Conservation (phyloP, 176 grass and related monocot species). For the Aegilops longissima region DNA sequence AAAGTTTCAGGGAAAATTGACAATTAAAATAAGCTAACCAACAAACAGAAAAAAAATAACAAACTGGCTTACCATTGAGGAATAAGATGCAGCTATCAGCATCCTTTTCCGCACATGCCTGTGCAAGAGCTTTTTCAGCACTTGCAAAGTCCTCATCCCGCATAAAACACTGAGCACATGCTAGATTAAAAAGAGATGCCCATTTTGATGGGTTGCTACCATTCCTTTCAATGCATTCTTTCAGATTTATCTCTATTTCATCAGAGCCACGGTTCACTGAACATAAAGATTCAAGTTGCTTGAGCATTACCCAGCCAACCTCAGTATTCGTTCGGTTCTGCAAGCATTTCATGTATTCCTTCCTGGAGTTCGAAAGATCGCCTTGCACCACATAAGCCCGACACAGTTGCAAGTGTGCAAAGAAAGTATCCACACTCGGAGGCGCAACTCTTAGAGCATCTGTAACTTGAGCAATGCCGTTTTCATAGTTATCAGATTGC, state of each 20-base stretch:
- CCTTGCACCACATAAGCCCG: slow-evolving; percentile 60
- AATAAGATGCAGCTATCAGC: slow-evolving; percentile 78
- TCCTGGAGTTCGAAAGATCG: slow-evolving; percentile 58
- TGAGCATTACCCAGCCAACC: slow-evolving; percentile 81
- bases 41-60: not conserved
- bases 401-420: slow-evolving; percentile 78
- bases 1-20: not conserved
- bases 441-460: slow-evolving; percentile 50
- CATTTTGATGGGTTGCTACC: slow-evolving; percentile 50
- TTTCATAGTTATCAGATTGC: slow-evolving; percentile 60
- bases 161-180: slow-evolving; percentile 69
- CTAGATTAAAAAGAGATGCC: slow-evolving; percentile 71
- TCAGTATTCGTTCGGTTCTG: slow-evolving; percentile 50
- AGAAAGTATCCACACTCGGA: slow-evolving; percentile 53
- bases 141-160: slow-evolving; percentile 61
- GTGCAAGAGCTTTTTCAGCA: slow-evolving; percentile 70
- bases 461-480: slow-evolving; percentile 47
- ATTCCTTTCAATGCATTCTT: slow-evolving; percentile 53
- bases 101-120: slow-evolving; percentile 63
- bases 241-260: slow-evolving; percentile 59
- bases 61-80: slow-evolving; percentile 55
- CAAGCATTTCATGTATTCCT: slow-evolving; percentile 76
- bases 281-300: slow-evolving; percentile 78
- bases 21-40: not conserved
- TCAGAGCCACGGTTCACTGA: slow-evolving; percentile 50